Conservation (phyloP, 1,139 yeast species). For the Kodamaea derodonti region DNA sequence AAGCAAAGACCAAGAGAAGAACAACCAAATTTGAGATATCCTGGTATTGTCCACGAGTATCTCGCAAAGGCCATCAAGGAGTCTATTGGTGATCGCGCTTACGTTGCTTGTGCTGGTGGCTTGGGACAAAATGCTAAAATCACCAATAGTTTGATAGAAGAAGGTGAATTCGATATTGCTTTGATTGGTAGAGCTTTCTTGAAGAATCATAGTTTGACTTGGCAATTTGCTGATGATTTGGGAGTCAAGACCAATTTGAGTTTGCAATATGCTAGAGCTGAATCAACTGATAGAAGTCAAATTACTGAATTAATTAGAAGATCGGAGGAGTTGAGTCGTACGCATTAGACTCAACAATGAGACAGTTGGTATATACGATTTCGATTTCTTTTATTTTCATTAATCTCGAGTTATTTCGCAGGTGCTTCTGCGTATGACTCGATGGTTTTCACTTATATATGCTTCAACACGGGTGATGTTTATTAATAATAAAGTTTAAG, state of each 20-base stretch:
- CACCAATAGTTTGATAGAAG: constrained; percentile 38
- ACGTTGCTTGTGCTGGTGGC: constrained; percentile 47
- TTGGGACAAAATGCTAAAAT: constrained; percentile 27
- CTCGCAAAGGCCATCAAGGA: constrained; percentile 40
- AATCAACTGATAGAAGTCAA: constrained; percentile 2
- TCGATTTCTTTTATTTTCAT: no score
- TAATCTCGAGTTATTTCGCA: no score
- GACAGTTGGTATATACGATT: no score
- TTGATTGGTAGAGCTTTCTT: constrained; percentile 45
- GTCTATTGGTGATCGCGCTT: constrained; percentile 36
- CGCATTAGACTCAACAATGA: no score
- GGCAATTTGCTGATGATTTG: constrained; percentile 47
- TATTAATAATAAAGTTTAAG: no score
- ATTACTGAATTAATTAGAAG: constrained; percentile 7
- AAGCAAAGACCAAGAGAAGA: constrained; percentile 23
- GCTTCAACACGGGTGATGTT: no score
- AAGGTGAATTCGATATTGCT: constrained; percentile 42
- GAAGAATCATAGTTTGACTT: constrained; percentile 45
- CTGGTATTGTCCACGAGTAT: constrained; percentile 24
- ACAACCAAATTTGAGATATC: not conserved
- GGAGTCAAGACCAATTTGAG: constrained; percentile 38
- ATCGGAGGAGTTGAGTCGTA: constrained; percentile 3
- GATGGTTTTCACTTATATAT: no score
- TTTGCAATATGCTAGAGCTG: constrained; percentile 31
- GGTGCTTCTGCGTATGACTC: no score